Base-by-base conservation (phyloP, 2,329 filamentous ascomycete genomes). In the Colletotrichum sp. region DNA sequence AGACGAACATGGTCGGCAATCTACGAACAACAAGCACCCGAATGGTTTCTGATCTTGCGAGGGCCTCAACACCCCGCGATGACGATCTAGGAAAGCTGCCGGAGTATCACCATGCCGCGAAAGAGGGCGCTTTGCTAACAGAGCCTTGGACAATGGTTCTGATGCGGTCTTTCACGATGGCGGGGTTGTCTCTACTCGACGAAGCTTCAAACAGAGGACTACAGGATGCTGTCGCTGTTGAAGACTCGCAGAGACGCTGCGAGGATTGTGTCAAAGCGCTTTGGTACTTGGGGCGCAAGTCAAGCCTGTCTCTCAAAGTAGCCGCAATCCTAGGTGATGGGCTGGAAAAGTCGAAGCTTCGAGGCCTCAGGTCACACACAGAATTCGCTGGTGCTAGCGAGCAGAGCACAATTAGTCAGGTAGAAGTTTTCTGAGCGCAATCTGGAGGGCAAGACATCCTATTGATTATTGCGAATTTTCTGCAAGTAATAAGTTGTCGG, bases 321-420 rank as follows among this genome's bases (percentile, higher is more conserved):
- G 73, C 73, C 14, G 43, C 21, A 8, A 94, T 95, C 78, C 84
- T 95, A 9, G 94, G 92, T 10, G 93, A 95, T 83, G 94, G 92
- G 80, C 84, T 94, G 82, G 93, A 73, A n/a, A 93, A 34, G 94
- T 92, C 4, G 94, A 89, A 94, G 86, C 21, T 65, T n/a, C 43
- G 43, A 13, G 43, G 43, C 6, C 43, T 7, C 6, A n/a, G 43
- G n/a, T 21, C 38, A 3, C 3, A 1, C 4, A 24, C n/a, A 52
- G 10, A 52, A 12, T 21, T 52, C n/a, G n/a, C n/a, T 13, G 43
- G 43, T 21, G 43, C n/a, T 52, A 0, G 43, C 0, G 43, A 52
- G 43, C 43, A 21, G 2, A 52, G 43, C 43, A 52, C n/a, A 52
- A 13, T 1, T 58, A n/a, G 16, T 10, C 55, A 58, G 55, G 55